Evolutionary conservation across 768 basidiomycete genomes (phyloP).

Genomic region (Boletus rex-veris): DNA sequence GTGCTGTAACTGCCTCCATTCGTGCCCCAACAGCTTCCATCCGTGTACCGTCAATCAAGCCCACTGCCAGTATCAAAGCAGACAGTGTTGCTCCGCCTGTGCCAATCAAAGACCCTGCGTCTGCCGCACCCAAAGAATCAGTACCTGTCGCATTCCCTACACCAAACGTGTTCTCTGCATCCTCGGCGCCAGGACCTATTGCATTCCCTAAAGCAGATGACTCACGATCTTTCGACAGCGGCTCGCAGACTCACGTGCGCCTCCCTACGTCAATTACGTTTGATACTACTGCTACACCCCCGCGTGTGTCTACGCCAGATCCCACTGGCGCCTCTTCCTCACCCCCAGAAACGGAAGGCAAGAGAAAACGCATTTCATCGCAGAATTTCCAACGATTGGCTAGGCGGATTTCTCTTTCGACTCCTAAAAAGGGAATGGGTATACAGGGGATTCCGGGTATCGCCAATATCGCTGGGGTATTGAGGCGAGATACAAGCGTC

Average conservation of each 20-base stretch:
- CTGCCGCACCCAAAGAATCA: constrained; percentile 19
- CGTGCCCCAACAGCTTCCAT: constrained; percentile 15
- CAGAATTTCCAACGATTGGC: constrained; percentile 86
- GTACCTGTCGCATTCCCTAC: constrained; percentile 9
- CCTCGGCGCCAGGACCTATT: constrained; percentile 32
- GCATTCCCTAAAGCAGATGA: constrained; percentile 43
- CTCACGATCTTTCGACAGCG: constrained; percentile 28
- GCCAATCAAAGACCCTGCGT: constrained; percentile 24
- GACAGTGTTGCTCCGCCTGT: constrained; percentile 28
- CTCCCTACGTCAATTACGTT: constrained; percentile 54
- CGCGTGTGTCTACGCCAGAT: constrained; percentile 71
- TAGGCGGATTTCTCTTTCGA: constrained; percentile 62
- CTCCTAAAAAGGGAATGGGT: constrained; percentile 53
- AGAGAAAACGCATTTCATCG: constrained; percentile 76
- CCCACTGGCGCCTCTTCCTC: constrained; percentile 51
- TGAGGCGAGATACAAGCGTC: constrained; percentile 30
- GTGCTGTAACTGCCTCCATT: constrained; percentile 13
- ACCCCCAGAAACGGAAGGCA: constrained; percentile 67
- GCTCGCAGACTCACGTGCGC: constrained; percentile 25
- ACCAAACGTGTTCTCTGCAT: constrained; percentile 36
- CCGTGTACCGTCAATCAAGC: constrained; percentile 22
- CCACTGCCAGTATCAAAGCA: constrained; percentile 18
- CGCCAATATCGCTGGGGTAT: constrained; percentile 28
- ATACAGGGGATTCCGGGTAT: constrained; percentile 39
- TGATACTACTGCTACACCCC: constrained; percentile 52